Evolutionary conservation across 768 basidiomycete species (phyloP).

Genomic region (Serpula lacrymans): DNA sequence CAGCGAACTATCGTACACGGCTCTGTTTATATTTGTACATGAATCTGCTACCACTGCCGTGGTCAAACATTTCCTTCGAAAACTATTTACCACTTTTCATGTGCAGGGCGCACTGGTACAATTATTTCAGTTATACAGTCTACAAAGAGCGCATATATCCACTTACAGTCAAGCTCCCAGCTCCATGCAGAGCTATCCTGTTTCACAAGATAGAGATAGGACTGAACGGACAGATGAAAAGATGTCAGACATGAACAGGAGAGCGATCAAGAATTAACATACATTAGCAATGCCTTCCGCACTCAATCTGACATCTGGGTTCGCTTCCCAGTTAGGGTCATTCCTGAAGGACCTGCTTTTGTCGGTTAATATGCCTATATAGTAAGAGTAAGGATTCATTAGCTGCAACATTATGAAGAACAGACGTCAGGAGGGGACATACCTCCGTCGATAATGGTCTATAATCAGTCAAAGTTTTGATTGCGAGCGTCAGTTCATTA

Average conservation of each 20-base stretch:
- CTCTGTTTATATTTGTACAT: too few relatives aligned
- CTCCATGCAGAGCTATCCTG: slow-evolving; percentile 74
- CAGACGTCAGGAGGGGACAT: background rate
- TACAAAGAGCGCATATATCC: background rate
- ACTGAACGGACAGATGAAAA: slow-evolving; percentile 32
- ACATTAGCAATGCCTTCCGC: slow-evolving; percentile 73
- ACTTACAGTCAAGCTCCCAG: slow-evolving; percentile 77
- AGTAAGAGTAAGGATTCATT: slow-evolving; percentile 6
- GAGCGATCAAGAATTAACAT: slow-evolving; percentile 12
- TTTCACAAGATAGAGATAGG: slow-evolving; percentile 61
- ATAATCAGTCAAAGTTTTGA: slow-evolving; percentile 1
- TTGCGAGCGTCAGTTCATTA: background rate
- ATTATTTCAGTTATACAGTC: background rate
- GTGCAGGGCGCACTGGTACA: slow-evolving; percentile 45
- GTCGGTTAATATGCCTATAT: slow-evolving; percentile 40
- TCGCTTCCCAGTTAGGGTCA: slow-evolving; percentile 38
- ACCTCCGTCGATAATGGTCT: slow-evolving; percentile 73
- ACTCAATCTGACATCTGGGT: slow-evolving; percentile 46
- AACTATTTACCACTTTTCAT: slow-evolving; percentile 51
- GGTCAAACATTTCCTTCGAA: too few relatives aligned
- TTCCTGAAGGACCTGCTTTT: slow-evolving; percentile 25
- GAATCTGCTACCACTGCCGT: too few relatives aligned
- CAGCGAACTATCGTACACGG: too few relatives aligned
- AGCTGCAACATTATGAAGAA: background rate
- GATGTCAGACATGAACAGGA: background rate